Percentiles rank a stretch among this genome's conserved stretches.
These are phyloP conservation scores for Nakataea oryzae DNA, from an alignment of 2,329 filamentous ascomycete species.

Conservation along the genomic window DNA sequence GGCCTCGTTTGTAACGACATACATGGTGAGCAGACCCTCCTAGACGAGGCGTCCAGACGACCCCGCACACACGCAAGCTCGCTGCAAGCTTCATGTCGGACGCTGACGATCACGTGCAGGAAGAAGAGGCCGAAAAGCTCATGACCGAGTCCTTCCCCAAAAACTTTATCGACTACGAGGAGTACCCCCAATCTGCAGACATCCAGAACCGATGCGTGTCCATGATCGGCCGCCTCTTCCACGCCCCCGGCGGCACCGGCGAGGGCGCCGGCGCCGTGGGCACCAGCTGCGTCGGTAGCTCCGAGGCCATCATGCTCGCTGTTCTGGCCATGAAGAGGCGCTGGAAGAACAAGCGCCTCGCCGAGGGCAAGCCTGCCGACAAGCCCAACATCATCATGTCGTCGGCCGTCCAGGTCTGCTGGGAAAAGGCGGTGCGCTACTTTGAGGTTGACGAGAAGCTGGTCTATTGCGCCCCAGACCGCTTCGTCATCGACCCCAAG, in stretches of 20 bases:
- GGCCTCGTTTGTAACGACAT: constrained; percentile 90
- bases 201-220: constrained; percentile 88
- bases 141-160: constrained; percentile 89
- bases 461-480: constrained; percentile 48
- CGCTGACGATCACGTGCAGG: constrained; percentile 32
- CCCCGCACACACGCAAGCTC: background rate
- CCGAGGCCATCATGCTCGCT: constrained; percentile 76
- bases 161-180: constrained; percentile 90
- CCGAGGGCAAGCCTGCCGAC: constrained; percentile 69
- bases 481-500: constrained; percentile 54
- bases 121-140: constrained; percentile 91
- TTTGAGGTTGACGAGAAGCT: constrained; percentile 90
- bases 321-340: constrained; percentile 90
- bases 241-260: constrained; percentile 50
- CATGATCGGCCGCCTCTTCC: constrained; percentile 85
- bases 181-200: constrained; percentile 71
- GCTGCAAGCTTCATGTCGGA: background rate
- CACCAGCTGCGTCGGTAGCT: constrained; percentile 81
- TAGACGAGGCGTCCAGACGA: no score
- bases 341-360: constrained; percentile 81
- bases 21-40: constrained; percentile 57
- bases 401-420: constrained; percentile 91
- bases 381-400: constrained; percentile 93
- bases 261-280: constrained; percentile 60
- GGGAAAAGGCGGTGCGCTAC: constrained; percentile 86